These are phyloP conservation scores for Adiantum capillusveneris DNA, from an alignment of 75 land plant genomes.

Conservation along the genomic window DNA sequence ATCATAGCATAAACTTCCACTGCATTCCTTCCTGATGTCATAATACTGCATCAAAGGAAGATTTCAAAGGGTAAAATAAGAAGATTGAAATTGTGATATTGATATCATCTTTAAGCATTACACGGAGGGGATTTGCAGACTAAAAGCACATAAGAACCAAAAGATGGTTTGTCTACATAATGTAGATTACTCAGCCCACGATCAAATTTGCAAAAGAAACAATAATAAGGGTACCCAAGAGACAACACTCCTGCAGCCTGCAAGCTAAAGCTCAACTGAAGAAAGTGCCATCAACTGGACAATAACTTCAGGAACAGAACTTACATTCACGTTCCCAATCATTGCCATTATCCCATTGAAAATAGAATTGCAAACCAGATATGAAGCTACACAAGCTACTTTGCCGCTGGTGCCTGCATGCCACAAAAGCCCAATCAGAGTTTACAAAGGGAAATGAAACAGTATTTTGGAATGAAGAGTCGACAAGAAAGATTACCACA, in stretches of 20 bases:
- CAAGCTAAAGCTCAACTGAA: no score
- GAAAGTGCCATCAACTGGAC: no score
- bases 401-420: constrained; percentile 66
- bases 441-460: background rate
- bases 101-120: constrained; percentile 53
- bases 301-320: no score
- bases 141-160: no score
- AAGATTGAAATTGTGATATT: constrained; percentile 48
- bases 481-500: constrained; percentile 50
- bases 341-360: no score
- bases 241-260: no score
- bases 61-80: background rate
- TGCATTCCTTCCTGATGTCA: constrained; percentile 84
- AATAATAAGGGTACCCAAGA: no score
- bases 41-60: constrained; percentile 57
- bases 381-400: constrained; percentile 68
- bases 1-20: constrained; percentile 86
- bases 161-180: constrained; percentile 74
- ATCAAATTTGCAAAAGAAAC: no score
- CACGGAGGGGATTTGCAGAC: no score
- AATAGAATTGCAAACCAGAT: no score
- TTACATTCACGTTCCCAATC: no score
- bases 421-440: background rate
- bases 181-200: no score
- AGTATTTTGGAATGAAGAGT: background rate